These are phyloP conservation scores for Xylaria multiplex DNA, from an alignment of 2,329 filamentous ascomycete genomes.

Conservation along the genomic window DNA sequence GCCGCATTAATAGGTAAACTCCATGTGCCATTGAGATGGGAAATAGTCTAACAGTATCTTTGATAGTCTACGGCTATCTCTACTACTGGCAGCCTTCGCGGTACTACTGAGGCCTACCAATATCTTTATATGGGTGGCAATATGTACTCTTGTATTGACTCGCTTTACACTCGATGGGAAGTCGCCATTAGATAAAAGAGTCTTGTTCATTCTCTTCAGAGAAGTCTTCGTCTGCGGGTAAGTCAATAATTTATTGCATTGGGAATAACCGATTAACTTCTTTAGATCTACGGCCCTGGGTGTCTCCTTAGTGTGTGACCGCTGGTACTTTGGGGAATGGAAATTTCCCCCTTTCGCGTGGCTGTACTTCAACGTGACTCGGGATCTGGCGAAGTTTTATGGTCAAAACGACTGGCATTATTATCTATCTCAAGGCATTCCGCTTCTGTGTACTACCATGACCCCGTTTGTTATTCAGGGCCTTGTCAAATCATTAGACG, in stretches of 20 bases:
- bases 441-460: constrained; percentile 83
- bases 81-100: constrained; percentile 81
- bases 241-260: constrained; percentile 38
- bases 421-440: constrained; percentile 89
- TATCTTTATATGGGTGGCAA: constrained; percentile 79
- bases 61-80: constrained; percentile 67
- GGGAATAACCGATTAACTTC: constrained; percentile 24
- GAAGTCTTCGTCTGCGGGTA: constrained; percentile 72
- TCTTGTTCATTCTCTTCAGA: constrained; percentile 64
- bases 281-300: constrained; percentile 64
- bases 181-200: constrained; percentile 56
- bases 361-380: constrained; percentile 88
- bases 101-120: constrained; percentile 92
- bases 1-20: constrained; percentile 49
- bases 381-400: constrained; percentile 91
- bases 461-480: constrained; percentile 79
- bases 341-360: constrained; percentile 89
- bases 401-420: constrained; percentile 92
- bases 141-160: constrained; percentile 66
- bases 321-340: constrained; percentile 84
- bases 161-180: constrained; percentile 53
- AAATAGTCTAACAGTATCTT: constrained; percentile 17
- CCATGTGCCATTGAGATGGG: background rate
- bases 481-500: constrained; percentile 62
- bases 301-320: constrained; percentile 75